Conservation (phyloP, 1,139 yeast genomes). For the Yamadazyma aaseri region DNA sequence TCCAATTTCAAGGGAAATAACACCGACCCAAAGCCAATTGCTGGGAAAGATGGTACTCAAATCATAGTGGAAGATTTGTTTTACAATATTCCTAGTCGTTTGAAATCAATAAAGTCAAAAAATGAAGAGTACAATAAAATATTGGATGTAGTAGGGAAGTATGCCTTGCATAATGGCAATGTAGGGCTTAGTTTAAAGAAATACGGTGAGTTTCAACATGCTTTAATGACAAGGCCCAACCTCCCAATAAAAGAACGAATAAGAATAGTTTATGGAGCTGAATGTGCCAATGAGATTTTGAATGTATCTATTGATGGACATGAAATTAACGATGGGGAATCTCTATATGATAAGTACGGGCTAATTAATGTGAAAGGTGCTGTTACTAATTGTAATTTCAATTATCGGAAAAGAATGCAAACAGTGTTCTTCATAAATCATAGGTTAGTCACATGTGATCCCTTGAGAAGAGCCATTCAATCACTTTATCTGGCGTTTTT, state of each 20-base stretch:
- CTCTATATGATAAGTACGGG: constrained; percentile 35
- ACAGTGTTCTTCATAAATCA: constrained; percentile 84
- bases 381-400: constrained; percentile 70
- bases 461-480: constrained; percentile 65
- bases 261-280: constrained; percentile 68
- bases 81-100: constrained; percentile 81
- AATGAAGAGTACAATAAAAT: constrained; percentile 76
- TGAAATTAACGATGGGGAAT: constrained; percentile 15
- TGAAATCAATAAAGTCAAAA: constrained; percentile 62
- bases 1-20: constrained; percentile 31
- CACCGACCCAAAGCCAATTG: constrained; percentile 65
- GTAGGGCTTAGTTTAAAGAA: constrained; percentile 82
- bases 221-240: constrained; percentile 52
- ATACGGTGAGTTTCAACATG: constrained; percentile 62
- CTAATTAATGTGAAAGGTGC: constrained; percentile 54
- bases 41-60: constrained; percentile 88
- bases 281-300: constrained; percentile 65
- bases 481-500: constrained; percentile 65
- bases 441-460: constrained; percentile 80
- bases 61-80: constrained; percentile 85
- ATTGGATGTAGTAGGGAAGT: constrained; percentile 79
- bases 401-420: constrained; percentile 61
- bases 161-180: constrained; percentile 68
- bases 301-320: constrained; percentile 33
- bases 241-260: constrained; percentile 62